Evolutionary conservation across 352 stramenopile genomes (phyloP).

Genomic region (Phytophthora syringae): DNA sequence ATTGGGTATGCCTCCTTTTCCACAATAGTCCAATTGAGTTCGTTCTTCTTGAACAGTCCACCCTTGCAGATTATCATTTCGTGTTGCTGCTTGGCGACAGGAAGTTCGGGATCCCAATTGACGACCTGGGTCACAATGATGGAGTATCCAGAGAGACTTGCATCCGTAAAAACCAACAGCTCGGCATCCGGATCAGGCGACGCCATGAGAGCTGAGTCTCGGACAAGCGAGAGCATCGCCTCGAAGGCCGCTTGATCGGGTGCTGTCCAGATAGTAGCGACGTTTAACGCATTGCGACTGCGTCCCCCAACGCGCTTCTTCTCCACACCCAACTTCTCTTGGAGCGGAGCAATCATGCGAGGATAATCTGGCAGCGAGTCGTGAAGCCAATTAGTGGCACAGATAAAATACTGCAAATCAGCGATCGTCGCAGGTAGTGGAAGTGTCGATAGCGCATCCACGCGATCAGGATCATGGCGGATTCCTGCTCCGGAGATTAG

Average conservation of each 20-base stretch:
- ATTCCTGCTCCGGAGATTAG: no score
- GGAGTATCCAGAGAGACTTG: background rate
- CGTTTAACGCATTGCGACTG: background rate
- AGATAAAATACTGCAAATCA: background rate
- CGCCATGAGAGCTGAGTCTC: background rate
- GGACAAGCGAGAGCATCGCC: background rate
- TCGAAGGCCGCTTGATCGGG: no score
- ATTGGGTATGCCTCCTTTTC: no score
- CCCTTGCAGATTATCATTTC: no score
- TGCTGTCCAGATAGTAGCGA: background rate
- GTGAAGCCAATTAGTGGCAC: background rate
- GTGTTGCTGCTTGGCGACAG: background rate
- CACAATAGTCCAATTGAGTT: no score
- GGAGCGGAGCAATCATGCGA: background rate
- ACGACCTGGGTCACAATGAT: background rate
- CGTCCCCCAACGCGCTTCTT: background rate
- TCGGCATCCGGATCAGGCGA: background rate
- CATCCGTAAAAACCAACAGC: background rate
- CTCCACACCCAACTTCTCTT: background rate
- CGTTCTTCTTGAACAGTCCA: no score
- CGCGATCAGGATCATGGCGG: no score
- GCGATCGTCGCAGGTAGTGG: background rate
- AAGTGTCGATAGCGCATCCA: background rate
- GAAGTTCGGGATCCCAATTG: background rate
- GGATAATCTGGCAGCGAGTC: background rate